Conservation (phyloP, 2,329 filamentous ascomycete genomes). For the Rhexocercosporidium sp. region DNA sequence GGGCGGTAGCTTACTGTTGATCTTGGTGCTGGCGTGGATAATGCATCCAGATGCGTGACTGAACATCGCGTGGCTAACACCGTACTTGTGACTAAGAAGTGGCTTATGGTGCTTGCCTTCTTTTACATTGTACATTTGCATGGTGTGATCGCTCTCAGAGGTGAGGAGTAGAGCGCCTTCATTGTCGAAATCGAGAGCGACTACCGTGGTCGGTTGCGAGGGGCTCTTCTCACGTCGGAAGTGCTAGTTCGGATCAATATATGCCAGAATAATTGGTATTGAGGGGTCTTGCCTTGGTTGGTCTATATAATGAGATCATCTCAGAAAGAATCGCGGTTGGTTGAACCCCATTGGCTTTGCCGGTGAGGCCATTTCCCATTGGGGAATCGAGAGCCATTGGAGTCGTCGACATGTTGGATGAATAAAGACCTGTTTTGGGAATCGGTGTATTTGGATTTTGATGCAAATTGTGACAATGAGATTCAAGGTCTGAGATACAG, state of each 20-base stretch:
- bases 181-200: slow-evolving; percentile 96
- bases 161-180: slow-evolving; percentile 91
- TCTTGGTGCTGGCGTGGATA: slow-evolving; percentile 93
- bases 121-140: slow-evolving; percentile 93
- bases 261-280: slow-evolving; percentile 3
- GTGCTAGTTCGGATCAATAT: slow-evolving; percentile 48
- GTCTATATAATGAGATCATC: slow-evolving; percentile 77
- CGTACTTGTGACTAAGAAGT: slow-evolving; percentile 94
- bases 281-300: slow-evolving; percentile 70
- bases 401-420: slow-evolving; percentile 38
- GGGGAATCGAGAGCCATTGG: slow-evolving; percentile 43
- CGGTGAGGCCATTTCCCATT: slow-evolving; percentile 34
- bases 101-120: slow-evolving; percentile 90
- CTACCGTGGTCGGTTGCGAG: slow-evolving; percentile 62
- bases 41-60: slow-evolving; percentile 88
- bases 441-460: background rate
- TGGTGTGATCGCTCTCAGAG: slow-evolving; percentile 90
- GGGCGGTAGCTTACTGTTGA: slow-evolving; percentile 72
- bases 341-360: slow-evolving; percentile 29
- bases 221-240: slow-evolving; percentile 57
- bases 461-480: background rate
- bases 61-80: slow-evolving; percentile 91
- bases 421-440: background rate
- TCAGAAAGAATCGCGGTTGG: slow-evolving; percentile 71
- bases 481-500: background rate